Evolutionary conservation across 768 basidiomycete genomes (phyloP).

Genomic region (Steccherinum ochraceum): DNA sequence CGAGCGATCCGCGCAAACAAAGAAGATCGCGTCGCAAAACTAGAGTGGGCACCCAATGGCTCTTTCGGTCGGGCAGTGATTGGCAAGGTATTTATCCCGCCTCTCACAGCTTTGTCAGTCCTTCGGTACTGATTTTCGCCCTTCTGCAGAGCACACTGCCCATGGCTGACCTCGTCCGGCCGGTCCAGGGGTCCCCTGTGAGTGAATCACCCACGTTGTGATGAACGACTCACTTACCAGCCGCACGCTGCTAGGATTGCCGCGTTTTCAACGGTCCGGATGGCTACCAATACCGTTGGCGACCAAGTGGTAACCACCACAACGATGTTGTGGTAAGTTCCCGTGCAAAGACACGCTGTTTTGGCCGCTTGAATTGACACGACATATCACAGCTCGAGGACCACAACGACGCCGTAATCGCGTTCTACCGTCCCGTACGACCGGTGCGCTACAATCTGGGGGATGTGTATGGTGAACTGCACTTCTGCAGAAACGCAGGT

Average conservation of each 20-base stretch:
- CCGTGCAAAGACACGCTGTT: slow-evolving; percentile 5
- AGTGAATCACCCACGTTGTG: slow-evolving; percentile 21
- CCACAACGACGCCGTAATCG: slow-evolving; percentile 59
- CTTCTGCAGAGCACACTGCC: slow-evolving; percentile 59
- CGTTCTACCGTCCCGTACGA: slow-evolving; percentile 74
- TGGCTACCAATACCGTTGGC: slow-evolving; percentile 75
- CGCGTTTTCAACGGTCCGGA: slow-evolving; percentile 79
- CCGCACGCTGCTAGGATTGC: slow-evolving; percentile 19
- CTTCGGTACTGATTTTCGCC: slow-evolving; percentile 6
- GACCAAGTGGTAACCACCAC: slow-evolving; percentile 47
- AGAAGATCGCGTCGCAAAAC: slow-evolving; percentile 82
- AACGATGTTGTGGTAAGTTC: slow-evolving; percentile 54
- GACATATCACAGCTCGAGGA: slow-evolving; percentile 57
- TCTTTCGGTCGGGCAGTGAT: slow-evolving; percentile 81
- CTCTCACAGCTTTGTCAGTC: slow-evolving; percentile 13
- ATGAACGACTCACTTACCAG: slow-evolving; percentile 9
- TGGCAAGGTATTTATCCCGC: slow-evolving; percentile 55
- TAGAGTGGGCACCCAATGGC: slow-evolving; percentile 82
- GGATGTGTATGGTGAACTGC: slow-evolving; percentile 82
- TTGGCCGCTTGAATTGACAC: slow-evolving; percentile 12
- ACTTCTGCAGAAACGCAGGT: slow-evolving; percentile 74
- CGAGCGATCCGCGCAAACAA: slow-evolving; percentile 78
- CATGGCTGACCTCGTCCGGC: slow-evolving; percentile 78
- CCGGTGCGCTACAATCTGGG: slow-evolving; percentile 80
- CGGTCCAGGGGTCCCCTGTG: slow-evolving; percentile 57